Conservation (phyloP, 257 asterid genomes). For the Gentiana dahurica region DNA sequence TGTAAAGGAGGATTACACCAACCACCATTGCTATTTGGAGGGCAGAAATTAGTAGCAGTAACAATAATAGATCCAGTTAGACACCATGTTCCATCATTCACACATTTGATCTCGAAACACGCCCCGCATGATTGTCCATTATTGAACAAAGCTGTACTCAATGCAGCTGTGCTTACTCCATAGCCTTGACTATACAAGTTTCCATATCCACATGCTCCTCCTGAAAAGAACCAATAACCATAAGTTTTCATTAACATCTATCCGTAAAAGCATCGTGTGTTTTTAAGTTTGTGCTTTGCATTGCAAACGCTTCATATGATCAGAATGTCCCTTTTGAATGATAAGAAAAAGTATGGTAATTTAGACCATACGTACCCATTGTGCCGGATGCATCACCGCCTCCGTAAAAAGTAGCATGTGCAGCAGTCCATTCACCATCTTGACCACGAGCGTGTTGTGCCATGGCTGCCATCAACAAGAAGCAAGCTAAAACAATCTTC, state of each 20-base stretch:
- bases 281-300: too few species aligned
- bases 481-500: not conserved
- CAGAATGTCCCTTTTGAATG: too few species aligned
- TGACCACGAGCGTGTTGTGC: not conserved
- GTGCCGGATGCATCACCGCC: slow-evolving; percentile 26
- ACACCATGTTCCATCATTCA: slow-evolving; percentile 12
- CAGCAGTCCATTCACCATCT: slow-evolving; percentile 7
- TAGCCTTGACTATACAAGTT: slow-evolving; percentile 19
- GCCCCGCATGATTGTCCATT: slow-evolving; percentile 19
- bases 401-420: slow-evolving; percentile 24
- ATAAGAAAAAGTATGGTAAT: not conserved
- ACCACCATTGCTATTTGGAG: slow-evolving; percentile 17
- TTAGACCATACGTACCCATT: slow-evolving; percentile 11
- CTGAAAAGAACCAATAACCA: not conserved
- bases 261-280: too few species aligned
- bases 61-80: slow-evolving; percentile 12
- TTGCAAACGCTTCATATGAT: too few species aligned
- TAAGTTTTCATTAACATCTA: not conserved
- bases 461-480: slow-evolving; percentile 2
- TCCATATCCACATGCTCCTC: slow-evolving; percentile 29
- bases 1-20: slow-evolving; percentile 24
- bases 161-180: slow-evolving; percentile 21
- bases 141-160: slow-evolving; percentile 23
- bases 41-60: slow-evolving; percentile 26
- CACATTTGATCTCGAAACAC: slow-evolving; percentile 22